A percentile compares a stretch with the other conserved stretches of the same genome.
These are phyloP conservation scores for Leptoxyphium fumago DNA, from an alignment of 2,329 filamentous ascomycete species.

Conservation along the genomic window DNA sequence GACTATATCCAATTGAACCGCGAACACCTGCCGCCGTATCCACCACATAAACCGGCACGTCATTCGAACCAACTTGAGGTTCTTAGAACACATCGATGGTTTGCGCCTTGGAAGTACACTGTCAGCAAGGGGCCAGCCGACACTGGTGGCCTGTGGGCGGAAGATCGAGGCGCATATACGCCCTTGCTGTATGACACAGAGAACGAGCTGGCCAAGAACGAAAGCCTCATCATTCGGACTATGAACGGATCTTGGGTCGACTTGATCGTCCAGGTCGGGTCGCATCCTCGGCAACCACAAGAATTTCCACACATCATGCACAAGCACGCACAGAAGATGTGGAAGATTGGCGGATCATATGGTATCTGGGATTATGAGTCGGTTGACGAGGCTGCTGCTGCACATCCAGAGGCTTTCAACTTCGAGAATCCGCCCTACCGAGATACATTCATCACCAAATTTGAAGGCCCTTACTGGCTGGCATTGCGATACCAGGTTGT, in stretches of 20 bases:
- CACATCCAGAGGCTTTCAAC: slow-evolving; percentile 39
- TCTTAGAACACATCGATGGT: too few relatives aligned
- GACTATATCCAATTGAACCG: too few relatives aligned
- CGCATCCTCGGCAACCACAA: slow-evolving; percentile 4
- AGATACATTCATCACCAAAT: slow-evolving; percentile 28
- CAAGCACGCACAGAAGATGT: slow-evolving; percentile 50
- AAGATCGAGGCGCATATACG: too few relatives aligned
- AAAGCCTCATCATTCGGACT: slow-evolving; percentile 7
- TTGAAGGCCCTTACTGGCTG: slow-evolving; percentile 21
- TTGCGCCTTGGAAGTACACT: too few relatives aligned
- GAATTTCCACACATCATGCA: slow-evolving; percentile 47
- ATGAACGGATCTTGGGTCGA: slow-evolving; percentile 22
- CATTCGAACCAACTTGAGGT: too few relatives aligned
- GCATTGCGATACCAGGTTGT: slow-evolving; percentile 30
- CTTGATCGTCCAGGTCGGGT: slow-evolving; percentile 14
- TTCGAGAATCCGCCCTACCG: slow-evolving; percentile 39
- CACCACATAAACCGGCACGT: too few relatives aligned
- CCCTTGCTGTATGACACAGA: too few relatives aligned
- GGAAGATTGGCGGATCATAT: slow-evolving; percentile 37
- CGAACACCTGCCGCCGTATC: too few relatives aligned
- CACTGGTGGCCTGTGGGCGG: too few relatives aligned
- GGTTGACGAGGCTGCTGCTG: slow-evolving; percentile 37
- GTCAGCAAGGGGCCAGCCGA: too few relatives aligned
- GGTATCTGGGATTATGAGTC: slow-evolving; percentile 35
- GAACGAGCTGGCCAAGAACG: too few relatives aligned